Evolutionary conservation across 306 rosid genomes (phyloP), one percentile per base, ranked within the genome.

Genomic region (Oemleria cerasiformis): DNA sequence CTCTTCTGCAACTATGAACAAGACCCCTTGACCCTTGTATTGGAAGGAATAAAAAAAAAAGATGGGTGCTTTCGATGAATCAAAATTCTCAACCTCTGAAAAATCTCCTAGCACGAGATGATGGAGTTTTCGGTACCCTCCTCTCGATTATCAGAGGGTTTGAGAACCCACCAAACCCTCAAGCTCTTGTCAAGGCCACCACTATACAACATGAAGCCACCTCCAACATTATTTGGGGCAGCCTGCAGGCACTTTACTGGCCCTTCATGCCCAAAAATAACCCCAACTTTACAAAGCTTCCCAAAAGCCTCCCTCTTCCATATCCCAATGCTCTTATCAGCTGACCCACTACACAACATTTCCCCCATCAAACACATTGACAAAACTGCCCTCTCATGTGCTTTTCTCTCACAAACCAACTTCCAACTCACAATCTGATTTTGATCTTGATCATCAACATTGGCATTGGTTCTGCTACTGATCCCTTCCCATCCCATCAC

Each of bases 121-220:
- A 81, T 63, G 56, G 81, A 78, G 43, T 82, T 69, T 2, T 62
- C 66, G 54, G 59, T 65, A 5, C 25, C 77, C 36, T 80, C 80
- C 38, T 75, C 75, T 42, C 36, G 65, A 30, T 68, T 65, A 2
- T 43, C 16, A 44, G 71, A 76, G 72, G 78, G 60, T 77, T 60
- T 83, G 7, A 97, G 80, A 84, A 94, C 98, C 98, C 98, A 94
- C 98, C 98, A 94, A 79, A 86, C 97, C 63, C 98, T 89, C 49
- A 94, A 80, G 77, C 90, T 94, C 78, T 69, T 91, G 25, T 94
- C 98, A 75, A 94, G 92, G 69, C 98, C 84, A 60, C 98, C 98
- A 81, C 97, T 94, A 6, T 94, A 94, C 16, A 94, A 72, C 79
- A 94, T 79, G 73, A 94, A 87, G 1, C 98, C 98, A 10, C 79